These are phyloP conservation scores for Caulochytrium protostelioides DNA, from an alignment of 371 early-diverging fungal species.

Conservation along the genomic window DNA sequence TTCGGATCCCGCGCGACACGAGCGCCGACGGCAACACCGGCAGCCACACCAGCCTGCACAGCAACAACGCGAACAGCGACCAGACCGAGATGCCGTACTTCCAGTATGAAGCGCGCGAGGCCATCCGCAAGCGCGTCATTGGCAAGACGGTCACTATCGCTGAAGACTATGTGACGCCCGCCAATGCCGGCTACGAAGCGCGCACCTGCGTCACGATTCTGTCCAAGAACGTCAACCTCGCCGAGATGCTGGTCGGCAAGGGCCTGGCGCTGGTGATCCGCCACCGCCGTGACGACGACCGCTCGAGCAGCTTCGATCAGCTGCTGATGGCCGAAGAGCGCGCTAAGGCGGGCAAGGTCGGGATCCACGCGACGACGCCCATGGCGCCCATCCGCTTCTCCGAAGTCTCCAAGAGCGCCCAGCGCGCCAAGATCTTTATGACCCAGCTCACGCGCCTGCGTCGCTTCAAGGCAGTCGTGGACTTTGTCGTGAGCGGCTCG, in stretches of 20 bases:
- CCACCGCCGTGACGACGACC: constrained; percentile 67
- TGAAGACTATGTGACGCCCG: constrained; percentile 72
- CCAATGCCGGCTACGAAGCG: constrained; percentile 55
- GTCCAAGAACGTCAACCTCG: constrained; percentile 37
- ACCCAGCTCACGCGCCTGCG: constrained; percentile 59
- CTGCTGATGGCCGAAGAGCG: constrained; percentile 55
- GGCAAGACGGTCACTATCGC: constrained; percentile 59
- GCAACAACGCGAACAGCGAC: constrained; percentile 8
- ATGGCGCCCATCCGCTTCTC: constrained; percentile 32
- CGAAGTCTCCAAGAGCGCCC: constrained; percentile 39
- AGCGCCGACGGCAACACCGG: constrained; percentile 51
- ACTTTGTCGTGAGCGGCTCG: constrained; percentile 60
- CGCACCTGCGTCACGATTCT: constrained; percentile 71
- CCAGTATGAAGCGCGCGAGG: constrained; percentile 10
- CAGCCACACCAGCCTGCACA: constrained; percentile 65
- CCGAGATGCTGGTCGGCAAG: constrained; percentile 45
- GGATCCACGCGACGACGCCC: constrained; percentile 57
- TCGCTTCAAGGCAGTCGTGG: constrained; percentile 54
- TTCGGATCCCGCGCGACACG: constrained; percentile 50
- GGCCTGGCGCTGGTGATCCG: constrained; percentile 68
- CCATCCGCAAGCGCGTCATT: constrained; percentile 60
- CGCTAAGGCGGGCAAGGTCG: constrained; percentile 47
- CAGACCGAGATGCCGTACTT: not conserved
- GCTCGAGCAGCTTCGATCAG: constrained; percentile 63
- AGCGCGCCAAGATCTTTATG: constrained; percentile 65